These are phyloP conservation scores for Chenopodium berlandieri DNA, from an alignment of 148 eudicot species.

Conservation along the genomic window DNA sequence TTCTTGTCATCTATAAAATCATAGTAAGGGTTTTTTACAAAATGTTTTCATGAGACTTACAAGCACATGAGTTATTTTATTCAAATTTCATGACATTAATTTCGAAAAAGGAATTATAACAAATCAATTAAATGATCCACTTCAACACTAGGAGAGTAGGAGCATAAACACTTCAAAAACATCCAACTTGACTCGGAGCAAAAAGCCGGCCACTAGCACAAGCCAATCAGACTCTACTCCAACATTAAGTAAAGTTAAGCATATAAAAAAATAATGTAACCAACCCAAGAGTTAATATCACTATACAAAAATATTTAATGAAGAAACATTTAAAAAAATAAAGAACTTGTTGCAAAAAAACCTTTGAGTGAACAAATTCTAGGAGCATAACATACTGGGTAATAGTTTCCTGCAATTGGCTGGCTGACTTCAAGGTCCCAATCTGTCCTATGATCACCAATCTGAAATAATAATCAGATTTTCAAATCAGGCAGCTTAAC, in stretches of 20 bases:
- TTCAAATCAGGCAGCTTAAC: not conserved
- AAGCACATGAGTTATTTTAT: not conserved
- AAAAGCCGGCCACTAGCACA: not conserved
- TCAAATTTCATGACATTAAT: not conserved
- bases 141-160: not conserved
- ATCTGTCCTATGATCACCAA: slow-evolving; percentile 65
- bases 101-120: not conserved
- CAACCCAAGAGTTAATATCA: not conserved
- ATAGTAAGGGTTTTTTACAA: not conserved
- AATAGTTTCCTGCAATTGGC: slow-evolving; percentile 77
- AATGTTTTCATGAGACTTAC: not conserved
- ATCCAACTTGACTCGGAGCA: not conserved
- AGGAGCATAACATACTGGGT: slow-evolving; percentile 49
- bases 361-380: not conserved
- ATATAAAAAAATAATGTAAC: not conserved
- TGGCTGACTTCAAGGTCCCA: slow-evolving; percentile 68
- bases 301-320: not conserved
- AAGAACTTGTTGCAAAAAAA: not conserved
- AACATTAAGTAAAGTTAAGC: not conserved
- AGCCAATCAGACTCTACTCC: not conserved
- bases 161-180: not conserved
- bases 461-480: slow-evolving; percentile 34
- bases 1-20: not conserved
- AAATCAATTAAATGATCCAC: not conserved
- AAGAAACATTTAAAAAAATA: not conserved